Conservation (phyloP, 2,329 filamentous ascomycete genomes). For the Exophiala oligosperma region DNA sequence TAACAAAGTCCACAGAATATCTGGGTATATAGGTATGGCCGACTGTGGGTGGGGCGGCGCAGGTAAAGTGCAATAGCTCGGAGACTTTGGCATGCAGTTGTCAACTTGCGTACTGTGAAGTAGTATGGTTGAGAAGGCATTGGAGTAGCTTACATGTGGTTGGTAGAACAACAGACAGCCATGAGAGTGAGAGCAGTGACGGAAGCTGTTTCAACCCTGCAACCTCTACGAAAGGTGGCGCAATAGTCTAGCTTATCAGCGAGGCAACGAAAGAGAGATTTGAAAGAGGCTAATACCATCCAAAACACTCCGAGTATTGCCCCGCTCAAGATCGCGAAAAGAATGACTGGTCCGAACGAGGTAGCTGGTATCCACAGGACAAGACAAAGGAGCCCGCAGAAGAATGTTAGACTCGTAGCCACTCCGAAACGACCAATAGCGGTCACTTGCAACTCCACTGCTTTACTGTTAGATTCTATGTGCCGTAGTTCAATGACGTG, state of each 20-base stretch:
- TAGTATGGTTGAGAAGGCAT: too few relatives aligned
- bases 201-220: constrained; percentile 28
- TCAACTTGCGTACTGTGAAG: not conserved
- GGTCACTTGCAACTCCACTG: constrained; percentile 48
- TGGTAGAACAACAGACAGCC: constrained; percentile 36
- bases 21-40: constrained; percentile 51
- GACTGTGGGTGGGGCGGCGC: constrained; percentile 41
- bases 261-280: not conserved
- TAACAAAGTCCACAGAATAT: constrained; percentile 47
- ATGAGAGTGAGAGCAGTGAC: constrained; percentile 30
- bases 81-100: constrained; percentile 37
- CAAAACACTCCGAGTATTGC: constrained; percentile 51
- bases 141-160: constrained; percentile 48
- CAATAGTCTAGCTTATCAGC: constrained; percentile 25
- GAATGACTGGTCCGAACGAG: constrained; percentile 41
- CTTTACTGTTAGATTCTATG: too few relatives aligned
- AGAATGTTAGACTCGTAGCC: constrained; percentile 41
- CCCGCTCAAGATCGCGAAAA: constrained; percentile 47
- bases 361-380: constrained; percentile 48
- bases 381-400: constrained; percentile 40
- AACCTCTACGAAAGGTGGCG: constrained; percentile 30
- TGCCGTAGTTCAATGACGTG: too few relatives aligned
- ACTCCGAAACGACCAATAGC: constrained; percentile 43
- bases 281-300: constrained; percentile 27
- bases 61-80: constrained; percentile 55